Conservation (phyloP, 768 basidiomycete species). For the Xerocomus brunneocitrinus region DNA sequence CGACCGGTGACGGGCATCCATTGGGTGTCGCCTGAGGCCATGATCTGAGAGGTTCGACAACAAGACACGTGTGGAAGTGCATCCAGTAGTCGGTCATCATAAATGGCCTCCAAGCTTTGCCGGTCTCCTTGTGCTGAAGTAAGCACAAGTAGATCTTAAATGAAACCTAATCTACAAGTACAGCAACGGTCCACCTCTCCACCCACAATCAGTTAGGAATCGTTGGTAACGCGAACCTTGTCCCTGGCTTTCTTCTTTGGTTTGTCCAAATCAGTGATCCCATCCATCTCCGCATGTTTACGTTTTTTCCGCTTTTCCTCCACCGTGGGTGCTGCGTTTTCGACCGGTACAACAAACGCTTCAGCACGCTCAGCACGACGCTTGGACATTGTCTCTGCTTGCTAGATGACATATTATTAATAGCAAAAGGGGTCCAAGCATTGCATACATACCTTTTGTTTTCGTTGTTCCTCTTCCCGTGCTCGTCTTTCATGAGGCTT, state of each 20-base stretch:
- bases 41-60: conserved; percentile 30
- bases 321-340: conserved; percentile 65
- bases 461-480: conserved; percentile 63
- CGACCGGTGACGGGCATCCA: conserved; percentile 62
- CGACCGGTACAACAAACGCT: conserved; percentile 84
- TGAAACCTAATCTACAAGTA: background rate
- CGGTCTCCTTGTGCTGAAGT: conserved; percentile 21
- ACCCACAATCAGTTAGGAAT: conserved; percentile 3
- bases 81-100: conserved; percentile 10
- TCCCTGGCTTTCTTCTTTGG: conserved; percentile 37
- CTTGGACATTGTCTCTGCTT: conserved; percentile 69
- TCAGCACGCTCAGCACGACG: conserved; percentile 79
- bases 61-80: conserved; percentile 16
- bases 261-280: conserved; percentile 34
- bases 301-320: conserved; percentile 70
- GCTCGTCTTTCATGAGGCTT: conserved; percentile 83
- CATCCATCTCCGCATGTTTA: conserved; percentile 39
- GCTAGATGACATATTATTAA: conserved; percentile 41
- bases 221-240: conserved; percentile 18
- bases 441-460: conserved; percentile 51
- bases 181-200: background rate
- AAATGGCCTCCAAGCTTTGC: conserved; percentile 8
- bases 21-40: conserved; percentile 40
- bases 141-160: conserved; percentile 11
- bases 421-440: background rate